These are phyloP conservation scores for Nicotiana sylvestris DNA, from an alignment of 257 asterid species.

Conservation along the genomic window DNA sequence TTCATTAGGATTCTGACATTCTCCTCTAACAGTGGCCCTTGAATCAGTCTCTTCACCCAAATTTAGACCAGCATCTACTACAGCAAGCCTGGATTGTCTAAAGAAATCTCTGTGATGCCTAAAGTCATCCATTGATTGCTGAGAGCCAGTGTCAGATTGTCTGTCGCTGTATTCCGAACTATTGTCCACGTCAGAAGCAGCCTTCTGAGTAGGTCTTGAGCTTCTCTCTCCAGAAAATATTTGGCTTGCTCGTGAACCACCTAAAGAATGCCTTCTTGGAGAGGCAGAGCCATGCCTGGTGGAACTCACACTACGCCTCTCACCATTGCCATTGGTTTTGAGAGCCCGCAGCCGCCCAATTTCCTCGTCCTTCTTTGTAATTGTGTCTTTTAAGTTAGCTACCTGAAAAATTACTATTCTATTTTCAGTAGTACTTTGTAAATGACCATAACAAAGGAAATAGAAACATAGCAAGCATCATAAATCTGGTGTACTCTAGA, in stretches of 20 bases:
- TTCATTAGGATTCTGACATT: slow-evolving; percentile 35
- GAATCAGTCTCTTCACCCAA: slow-evolving; percentile 31
- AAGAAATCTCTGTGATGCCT: slow-evolving; percentile 76
- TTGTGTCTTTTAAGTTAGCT: slow-evolving; percentile 59
- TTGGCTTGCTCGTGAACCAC: slow-evolving; percentile 34
- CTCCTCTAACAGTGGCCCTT: slow-evolving; percentile 30
- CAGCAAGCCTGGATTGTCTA: slow-evolving; percentile 67
- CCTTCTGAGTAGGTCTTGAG: slow-evolving; percentile 37
- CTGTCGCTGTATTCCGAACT: slow-evolving; percentile 81
- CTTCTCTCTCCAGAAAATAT: slow-evolving; percentile 37
- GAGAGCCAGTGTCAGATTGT: slow-evolving; percentile 87
- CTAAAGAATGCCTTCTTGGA: slow-evolving; percentile 56
- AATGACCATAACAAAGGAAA: neutral
- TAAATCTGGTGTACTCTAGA: neutral
- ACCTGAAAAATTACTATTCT: slow-evolving; percentile 39
- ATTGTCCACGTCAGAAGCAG: slow-evolving; percentile 62
- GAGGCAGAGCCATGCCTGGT: slow-evolving; percentile 54
- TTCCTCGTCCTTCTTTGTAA: slow-evolving; percentile 77
- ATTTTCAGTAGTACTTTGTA: neutral
- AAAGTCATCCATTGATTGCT: slow-evolving; percentile 66
- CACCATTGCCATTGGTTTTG: slow-evolving; percentile 42
- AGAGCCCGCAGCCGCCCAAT: slow-evolving; percentile 47
- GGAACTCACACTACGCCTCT: slow-evolving; percentile 25
- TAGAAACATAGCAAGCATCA: neutral
- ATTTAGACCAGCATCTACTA: slow-evolving; percentile 30